Evolutionary conservation across 441 rosid species (phyloP).

Genomic region (Erodium texanum): DNA sequence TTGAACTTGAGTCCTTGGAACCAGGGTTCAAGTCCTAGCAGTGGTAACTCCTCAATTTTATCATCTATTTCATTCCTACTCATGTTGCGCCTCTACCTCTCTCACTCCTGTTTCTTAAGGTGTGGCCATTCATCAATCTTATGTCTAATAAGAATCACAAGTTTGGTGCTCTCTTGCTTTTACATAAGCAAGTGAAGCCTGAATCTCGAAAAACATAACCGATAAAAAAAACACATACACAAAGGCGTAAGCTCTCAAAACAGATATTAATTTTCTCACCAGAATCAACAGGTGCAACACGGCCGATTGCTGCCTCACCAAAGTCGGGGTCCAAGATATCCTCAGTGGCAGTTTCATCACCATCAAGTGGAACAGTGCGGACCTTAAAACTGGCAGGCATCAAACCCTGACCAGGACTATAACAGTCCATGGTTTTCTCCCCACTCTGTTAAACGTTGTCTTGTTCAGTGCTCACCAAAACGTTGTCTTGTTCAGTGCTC

Average conservation of each 20-base stretch:
- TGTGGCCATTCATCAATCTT: no score
- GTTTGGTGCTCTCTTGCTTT: no score
- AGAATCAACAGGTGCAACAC: slow-evolving; percentile 75
- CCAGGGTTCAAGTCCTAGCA: no score
- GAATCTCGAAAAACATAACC: no score
- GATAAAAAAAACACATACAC: background rate
- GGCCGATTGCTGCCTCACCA: slow-evolving; percentile 93
- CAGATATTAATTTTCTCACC: slow-evolving; percentile 29
- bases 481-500: background rate
- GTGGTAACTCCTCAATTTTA: no score
- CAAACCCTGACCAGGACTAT: slow-evolving; percentile 94
- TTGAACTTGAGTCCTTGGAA: no score
- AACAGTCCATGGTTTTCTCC: slow-evolving; percentile 97
- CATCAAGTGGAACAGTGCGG: slow-evolving; percentile 58
- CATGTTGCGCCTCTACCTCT: no score
- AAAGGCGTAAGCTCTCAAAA: no score
- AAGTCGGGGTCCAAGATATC: slow-evolving; percentile 86
- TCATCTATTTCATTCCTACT: no score
- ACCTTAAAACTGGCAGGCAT: slow-evolving; percentile 98
- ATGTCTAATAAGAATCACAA: no score
- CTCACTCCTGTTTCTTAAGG: no score
- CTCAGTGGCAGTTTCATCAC: slow-evolving; percentile 65
- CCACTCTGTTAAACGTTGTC: slow-evolving; percentile 47
- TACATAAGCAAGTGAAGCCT: no score
- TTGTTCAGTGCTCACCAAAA: background rate